phyloP scores from a whole-genome alignment of 495 filamentous ascomycete genomes.

The Trichoderma virens region DNA sequence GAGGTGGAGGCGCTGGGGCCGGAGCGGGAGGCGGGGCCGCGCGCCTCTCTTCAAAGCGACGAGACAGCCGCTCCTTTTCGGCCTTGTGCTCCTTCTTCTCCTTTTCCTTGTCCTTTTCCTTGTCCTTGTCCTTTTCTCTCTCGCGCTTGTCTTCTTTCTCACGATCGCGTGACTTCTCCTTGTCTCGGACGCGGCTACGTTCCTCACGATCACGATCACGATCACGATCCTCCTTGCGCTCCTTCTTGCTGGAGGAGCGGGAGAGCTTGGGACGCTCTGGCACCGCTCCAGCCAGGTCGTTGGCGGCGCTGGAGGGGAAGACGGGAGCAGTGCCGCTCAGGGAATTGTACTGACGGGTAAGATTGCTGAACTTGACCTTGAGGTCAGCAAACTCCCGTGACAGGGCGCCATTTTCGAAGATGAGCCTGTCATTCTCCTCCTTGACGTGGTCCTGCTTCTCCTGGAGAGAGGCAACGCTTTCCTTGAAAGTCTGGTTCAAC shows the following conservation, averaged over 20 bases:
- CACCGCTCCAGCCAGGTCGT: background rate
- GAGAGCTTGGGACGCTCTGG: constrained; percentile 7
- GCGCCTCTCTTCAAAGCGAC: constrained; percentile 16
- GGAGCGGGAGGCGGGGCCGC: constrained; percentile 23
- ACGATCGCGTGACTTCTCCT: constrained; percentile 12
- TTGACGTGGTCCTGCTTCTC: constrained; percentile 37
- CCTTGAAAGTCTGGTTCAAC: constrained; percentile 48
- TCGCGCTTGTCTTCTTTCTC: constrained; percentile 19
- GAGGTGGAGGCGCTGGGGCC: constrained; percentile 20
- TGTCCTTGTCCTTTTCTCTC: constrained; percentile 14
- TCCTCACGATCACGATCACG: too few species aligned
- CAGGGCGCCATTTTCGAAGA: constrained; percentile 57
- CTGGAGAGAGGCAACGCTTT: constrained; percentile 64
- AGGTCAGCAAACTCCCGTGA: constrained; percentile 77
- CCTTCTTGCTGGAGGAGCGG: constrained; percentile 23
- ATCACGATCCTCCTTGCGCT: constrained; percentile 23
- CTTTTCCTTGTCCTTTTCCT: constrained; percentile 11
- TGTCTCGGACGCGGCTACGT: constrained; percentile 2
- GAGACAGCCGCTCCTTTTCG: constrained; percentile 14
- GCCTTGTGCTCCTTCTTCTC: constrained; percentile 14
- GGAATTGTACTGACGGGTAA: constrained; percentile 53
- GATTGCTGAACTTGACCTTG: constrained; percentile 71
- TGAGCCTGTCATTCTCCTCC: constrained; percentile 74
- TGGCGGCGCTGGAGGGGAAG: background rate
- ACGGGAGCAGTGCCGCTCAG: background rate